Evolutionary conservation across 495 filamentous ascomycete genomes (phyloP).

Genomic region (Cryomyces minteri): DNA sequence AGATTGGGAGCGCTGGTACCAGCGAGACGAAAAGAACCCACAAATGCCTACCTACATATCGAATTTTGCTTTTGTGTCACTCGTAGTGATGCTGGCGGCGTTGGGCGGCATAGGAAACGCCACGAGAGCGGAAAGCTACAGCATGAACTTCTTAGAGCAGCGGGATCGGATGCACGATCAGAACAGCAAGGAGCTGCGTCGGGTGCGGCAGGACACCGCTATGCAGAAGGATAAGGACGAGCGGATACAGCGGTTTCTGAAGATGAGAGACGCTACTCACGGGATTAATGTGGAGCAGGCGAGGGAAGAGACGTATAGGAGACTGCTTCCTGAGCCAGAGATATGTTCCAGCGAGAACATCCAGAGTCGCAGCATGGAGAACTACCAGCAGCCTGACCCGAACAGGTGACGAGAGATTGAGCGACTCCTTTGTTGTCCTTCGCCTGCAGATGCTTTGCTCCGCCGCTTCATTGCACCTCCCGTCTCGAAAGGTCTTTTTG

Average conservation of each 20-base stretch:
- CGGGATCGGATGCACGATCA: constrained; percentile 41
- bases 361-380: background rate
- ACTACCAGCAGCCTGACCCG: too few relatives aligned
- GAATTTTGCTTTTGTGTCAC: constrained; percentile 51
- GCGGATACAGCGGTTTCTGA: constrained; percentile 54
- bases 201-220: constrained; percentile 29
- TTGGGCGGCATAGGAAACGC: constrained; percentile 52
- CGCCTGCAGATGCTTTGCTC: too few relatives aligned
- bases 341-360: constrained; percentile 11
- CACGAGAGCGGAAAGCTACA: constrained; percentile 39
- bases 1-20: constrained; percentile 87
- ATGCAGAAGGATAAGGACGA: constrained; percentile 29
- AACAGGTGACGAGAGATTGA: too few relatives aligned
- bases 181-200: constrained; percentile 40
- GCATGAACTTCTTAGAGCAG: constrained; percentile 37
- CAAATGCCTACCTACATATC: constrained; percentile 48
- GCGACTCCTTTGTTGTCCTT: too few relatives aligned
- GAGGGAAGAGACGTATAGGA: constrained; percentile 11
- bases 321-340: constrained; percentile 13
- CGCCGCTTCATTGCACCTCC: too few relatives aligned
- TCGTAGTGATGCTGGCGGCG: constrained; percentile 46
- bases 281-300: background rate
- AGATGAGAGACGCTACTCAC: constrained; percentile 33
- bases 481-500: too few relatives aligned
- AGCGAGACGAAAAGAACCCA: constrained; percentile 26